A percentile compares a stretch with the other conserved stretches of the same genome.
phyloP scores from a whole-genome alignment of 225 moss, liverwort and hornwort species.

The Bryum argenteum region DNA sequence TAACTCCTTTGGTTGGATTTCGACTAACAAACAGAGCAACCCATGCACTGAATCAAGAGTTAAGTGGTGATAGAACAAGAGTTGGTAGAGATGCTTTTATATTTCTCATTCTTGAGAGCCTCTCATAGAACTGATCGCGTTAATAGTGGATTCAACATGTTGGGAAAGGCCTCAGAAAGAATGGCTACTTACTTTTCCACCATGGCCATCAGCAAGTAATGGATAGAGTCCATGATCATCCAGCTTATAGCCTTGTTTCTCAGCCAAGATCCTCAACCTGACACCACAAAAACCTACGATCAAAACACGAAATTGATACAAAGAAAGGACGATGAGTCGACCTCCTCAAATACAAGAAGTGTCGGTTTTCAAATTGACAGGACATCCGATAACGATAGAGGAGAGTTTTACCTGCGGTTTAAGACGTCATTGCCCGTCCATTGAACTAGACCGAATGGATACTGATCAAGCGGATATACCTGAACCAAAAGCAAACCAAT shows the following conservation, averaged over 20 bases:
- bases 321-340: too few relatives aligned
- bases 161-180: background rate
- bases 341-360: too few relatives aligned
- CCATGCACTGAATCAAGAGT: background rate
- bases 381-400: conserved; percentile 4
- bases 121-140: background rate
- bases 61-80: background rate
- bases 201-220: conserved; percentile 54
- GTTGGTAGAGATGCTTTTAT: too few relatives aligned
- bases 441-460: conserved; percentile 86
- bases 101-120: background rate
- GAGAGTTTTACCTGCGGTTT: conserved; percentile 70
- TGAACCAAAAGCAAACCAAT: conserved; percentile 37
- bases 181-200: conserved; percentile 54
- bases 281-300: conserved; percentile 20
- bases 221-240: conserved; percentile 91
- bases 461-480: conserved; percentile 81
- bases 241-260: conserved; percentile 68
- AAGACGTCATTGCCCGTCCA: conserved; percentile 98
- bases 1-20: background rate
- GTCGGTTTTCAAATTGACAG: too few relatives aligned
- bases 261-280: conserved; percentile 82
- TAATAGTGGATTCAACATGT: background rate
- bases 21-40: too few relatives aligned
- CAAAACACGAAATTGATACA: too few relatives aligned